Conservation (phyloP, 179 eudicot species). For the Sideroxylon spinosum region DNA sequence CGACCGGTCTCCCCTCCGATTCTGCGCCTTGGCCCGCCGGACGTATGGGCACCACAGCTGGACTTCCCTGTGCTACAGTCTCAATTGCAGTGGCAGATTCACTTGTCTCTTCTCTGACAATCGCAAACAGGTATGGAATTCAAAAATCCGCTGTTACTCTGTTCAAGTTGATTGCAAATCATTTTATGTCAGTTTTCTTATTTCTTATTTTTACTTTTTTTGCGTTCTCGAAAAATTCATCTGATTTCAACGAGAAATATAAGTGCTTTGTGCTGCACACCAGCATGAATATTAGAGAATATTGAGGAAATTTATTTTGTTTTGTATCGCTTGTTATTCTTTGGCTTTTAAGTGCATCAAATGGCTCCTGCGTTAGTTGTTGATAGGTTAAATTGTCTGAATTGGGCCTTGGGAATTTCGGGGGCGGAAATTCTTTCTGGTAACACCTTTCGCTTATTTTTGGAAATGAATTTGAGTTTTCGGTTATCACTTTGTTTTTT, state of each 20-base stretch:
- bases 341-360: not conserved
- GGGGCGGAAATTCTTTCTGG: not conserved
- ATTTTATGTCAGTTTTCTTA: not conserved
- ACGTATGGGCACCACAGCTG: conserved; percentile 17
- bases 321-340: not conserved
- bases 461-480: not conserved
- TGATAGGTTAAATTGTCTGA: not conserved
- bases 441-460: not conserved
- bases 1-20: conserved; percentile 12
- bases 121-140: conserved; percentile 45
- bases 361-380: conserved; percentile 1
- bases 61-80: conserved; percentile 25
- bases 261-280: not conserved
- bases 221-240: not conserved
- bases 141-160: not conserved
- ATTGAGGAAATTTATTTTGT: not conserved
- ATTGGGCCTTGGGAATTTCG: not conserved
- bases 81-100: conserved; percentile 45
- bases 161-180: conserved; percentile 6
- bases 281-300: not conserved
- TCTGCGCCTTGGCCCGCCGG: not conserved
- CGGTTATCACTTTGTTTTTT: no score
- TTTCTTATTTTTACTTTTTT: not conserved
- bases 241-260: no score
- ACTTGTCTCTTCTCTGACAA: conserved; percentile 63